A percentile compares a stretch with the other conserved stretches of the same genome.
Evolutionary conservation across 2,329 filamentous ascomycete genomes (phyloP).

Genomic region (Trichoderma polysporum): DNA sequence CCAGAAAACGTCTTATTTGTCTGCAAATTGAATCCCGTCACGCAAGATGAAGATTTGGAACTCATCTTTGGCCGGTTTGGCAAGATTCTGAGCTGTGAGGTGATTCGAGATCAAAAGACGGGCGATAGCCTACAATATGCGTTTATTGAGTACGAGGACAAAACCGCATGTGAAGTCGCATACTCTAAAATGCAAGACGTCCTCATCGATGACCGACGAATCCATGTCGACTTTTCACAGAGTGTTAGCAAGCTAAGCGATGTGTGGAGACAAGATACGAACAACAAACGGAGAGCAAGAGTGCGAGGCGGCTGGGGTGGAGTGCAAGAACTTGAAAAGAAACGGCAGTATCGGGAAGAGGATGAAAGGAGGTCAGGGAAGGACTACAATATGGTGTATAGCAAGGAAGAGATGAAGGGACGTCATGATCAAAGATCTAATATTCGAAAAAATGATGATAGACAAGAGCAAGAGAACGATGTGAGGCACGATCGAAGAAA

Average conservation of each 20-base stretch:
- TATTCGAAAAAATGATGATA: conserved; percentile 22
- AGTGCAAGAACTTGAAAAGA: conserved; percentile 82
- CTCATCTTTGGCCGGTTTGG: conserved; percentile 97
- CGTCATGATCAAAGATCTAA: conserved; percentile 35
- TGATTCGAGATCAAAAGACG: conserved; percentile 90
- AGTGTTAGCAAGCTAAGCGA: conserved; percentile 86
- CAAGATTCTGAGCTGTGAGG: conserved; percentile 90
- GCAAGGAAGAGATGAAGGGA: conserved; percentile 65
- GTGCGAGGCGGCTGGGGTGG: conserved; percentile 82
- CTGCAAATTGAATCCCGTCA: conserved; percentile 97
- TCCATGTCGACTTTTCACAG: conserved; percentile 98
- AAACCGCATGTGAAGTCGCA: conserved; percentile 87
- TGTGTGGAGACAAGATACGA: conserved; percentile 82
- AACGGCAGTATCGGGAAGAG: conserved; percentile 80
- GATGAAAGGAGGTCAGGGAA: conserved; percentile 47
- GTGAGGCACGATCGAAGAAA: conserved; percentile 18
- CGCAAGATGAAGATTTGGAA: conserved; percentile 88
- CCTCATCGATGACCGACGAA: conserved; percentile 92
- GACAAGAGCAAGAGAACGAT: conserved; percentile 19
- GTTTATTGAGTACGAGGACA: conserved; percentile 94
- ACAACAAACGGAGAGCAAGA: conserved; percentile 68
- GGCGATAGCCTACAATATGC: conserved; percentile 96
- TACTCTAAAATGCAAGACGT: conserved; percentile 99
- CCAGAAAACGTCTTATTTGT: conserved; percentile 97
- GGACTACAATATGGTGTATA: conserved; percentile 78